Evolutionary conservation across 2,329 filamentous ascomycete species (phyloP), one percentile per base, ranked within the genome.

Genomic region (Simplicillium sp.): DNA sequence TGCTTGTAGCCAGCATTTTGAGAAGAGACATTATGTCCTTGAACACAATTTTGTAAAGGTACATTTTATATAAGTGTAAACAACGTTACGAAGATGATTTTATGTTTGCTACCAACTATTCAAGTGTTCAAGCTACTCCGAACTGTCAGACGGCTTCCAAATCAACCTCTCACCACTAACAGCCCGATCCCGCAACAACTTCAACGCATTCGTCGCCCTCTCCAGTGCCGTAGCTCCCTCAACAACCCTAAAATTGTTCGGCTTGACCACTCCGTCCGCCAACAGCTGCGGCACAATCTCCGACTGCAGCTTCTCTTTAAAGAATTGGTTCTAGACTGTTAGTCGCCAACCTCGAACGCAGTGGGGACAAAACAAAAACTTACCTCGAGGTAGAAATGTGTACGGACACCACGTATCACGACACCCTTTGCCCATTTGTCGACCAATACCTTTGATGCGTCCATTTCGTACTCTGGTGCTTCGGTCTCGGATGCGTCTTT

Each of bases 381-480:
- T 40, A 53, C 55, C 11, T 46, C 40, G 12, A 56, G 47, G 37
- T 58, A 58, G 36, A 52, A 51, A 29, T 56, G 54, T 2, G 75
- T 77, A 44, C 75, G 58, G 7, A 80, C 75, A 4, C 77, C 77
- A 15, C 57, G 60, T 3, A 66, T 57, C 9, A 66, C 54, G 1
- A 80, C 75, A 1, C 71, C 75, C 3, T 71, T 61, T 3, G 59
- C 60, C 75, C 76, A 80, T 29, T 62, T 48, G 1, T 50, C 61
- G 1, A 44, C 34, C 7, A 66, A 61, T 11, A 55, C 60, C 7
- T 56, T 57, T n/a, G 47, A 36, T 1, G 67, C 67, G 38, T 77
- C 71, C 70, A 77, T 74, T 29, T 63, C 62, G 41, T 77, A 80
- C 45, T 69, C 62, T 0, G 77, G 75, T 43, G 55, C 59, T 14